Percentiles rank a stretch among this genome's conserved stretches.
phyloP scores from a whole-genome alignment of 495 filamentous ascomycete genomes.

The Evernia prunastri region DNA sequence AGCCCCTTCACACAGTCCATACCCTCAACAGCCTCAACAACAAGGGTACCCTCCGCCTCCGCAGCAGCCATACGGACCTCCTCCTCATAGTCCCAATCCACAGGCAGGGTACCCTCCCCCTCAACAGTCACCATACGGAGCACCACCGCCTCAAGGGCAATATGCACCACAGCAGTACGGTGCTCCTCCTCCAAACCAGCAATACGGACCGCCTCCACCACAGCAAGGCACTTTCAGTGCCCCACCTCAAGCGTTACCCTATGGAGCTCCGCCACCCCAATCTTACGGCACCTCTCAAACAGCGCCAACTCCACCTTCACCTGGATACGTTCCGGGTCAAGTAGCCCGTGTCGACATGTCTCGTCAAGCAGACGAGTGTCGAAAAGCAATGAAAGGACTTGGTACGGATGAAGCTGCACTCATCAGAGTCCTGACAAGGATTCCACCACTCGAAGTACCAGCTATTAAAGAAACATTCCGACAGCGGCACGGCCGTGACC shows the following conservation, averaged over 20 bases:
- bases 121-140: conserved; percentile 31
- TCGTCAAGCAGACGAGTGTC: conserved; percentile 59
- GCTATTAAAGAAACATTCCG: conserved; percentile 61
- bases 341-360: conserved; percentile 58
- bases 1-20: conserved; percentile 34
- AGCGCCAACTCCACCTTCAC: conserved; percentile 40
- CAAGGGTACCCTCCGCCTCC: conserved; percentile 34
- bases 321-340: conserved; percentile 57
- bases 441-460: conserved; percentile 67
- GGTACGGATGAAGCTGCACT: conserved; percentile 78
- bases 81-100: conserved; percentile 33
- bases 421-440: conserved; percentile 55
- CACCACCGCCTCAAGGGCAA: conserved; percentile 32
- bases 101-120: conserved; percentile 14
- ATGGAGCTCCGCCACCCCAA: conserved; percentile 35
- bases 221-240: conserved; percentile 21
- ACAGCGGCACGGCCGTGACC: conserved; percentile 52
- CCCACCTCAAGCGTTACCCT: conserved; percentile 36
- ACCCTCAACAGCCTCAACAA: conserved; percentile 30
- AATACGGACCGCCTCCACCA: conserved; percentile 29
- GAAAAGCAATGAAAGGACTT: conserved; percentile 85
- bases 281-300: conserved; percentile 37
- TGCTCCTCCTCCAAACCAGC: conserved; percentile 25
- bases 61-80: conserved; percentile 32
- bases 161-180: conserved; percentile 28